phyloP scores from a whole-genome alignment of 148 eudicot species.

The Suaeda aralocaspica region DNA sequence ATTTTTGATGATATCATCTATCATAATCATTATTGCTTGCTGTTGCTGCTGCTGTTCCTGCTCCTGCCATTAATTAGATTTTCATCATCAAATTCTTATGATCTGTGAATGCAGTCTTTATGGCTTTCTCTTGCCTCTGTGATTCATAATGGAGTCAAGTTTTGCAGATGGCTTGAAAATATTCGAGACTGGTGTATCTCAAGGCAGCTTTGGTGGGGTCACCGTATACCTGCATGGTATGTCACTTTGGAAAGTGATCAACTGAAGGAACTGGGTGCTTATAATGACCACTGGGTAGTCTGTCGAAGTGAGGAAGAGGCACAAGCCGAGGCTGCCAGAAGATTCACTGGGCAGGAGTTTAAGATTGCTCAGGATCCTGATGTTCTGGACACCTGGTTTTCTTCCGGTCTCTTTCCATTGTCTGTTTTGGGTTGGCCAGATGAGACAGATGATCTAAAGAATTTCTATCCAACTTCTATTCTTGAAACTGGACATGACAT shows the following conservation, averaged over 20 bases:
- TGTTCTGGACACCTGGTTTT: slow-evolving; percentile 97
- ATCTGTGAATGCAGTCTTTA: not conserved
- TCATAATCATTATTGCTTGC: not conserved
- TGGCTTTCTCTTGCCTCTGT: not conserved
- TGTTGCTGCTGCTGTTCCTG: not conserved
- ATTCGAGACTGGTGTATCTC: slow-evolving; percentile 97
- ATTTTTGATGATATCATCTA: not conserved
- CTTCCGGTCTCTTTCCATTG: slow-evolving; percentile 86
- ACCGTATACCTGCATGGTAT: slow-evolving; percentile 94
- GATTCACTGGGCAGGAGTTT: slow-evolving; percentile 57
- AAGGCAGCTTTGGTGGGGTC: slow-evolving; percentile 99
- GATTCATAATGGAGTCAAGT: slow-evolving; percentile 8
- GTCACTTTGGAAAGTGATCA: slow-evolving; percentile 72
- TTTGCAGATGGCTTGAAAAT: slow-evolving; percentile 88
- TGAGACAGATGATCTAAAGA: slow-evolving; percentile 71
- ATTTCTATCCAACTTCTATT: slow-evolving; percentile 88
- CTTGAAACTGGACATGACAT: slow-evolving; percentile 99
- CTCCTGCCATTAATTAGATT: not conserved
- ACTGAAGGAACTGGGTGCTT: slow-evolving; percentile 71
- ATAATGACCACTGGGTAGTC: slow-evolving; percentile 86
- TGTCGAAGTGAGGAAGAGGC: slow-evolving; percentile 78
- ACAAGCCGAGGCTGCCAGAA: slow-evolving; percentile 46
- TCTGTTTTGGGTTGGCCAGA: slow-evolving; percentile 97
- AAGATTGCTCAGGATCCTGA: slow-evolving; percentile 84
- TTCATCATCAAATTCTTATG: not conserved